These are phyloP conservation scores for Trichophyton schoenleinii DNA, from an alignment of 2,329 filamentous ascomycete species.

Conservation along the genomic window DNA sequence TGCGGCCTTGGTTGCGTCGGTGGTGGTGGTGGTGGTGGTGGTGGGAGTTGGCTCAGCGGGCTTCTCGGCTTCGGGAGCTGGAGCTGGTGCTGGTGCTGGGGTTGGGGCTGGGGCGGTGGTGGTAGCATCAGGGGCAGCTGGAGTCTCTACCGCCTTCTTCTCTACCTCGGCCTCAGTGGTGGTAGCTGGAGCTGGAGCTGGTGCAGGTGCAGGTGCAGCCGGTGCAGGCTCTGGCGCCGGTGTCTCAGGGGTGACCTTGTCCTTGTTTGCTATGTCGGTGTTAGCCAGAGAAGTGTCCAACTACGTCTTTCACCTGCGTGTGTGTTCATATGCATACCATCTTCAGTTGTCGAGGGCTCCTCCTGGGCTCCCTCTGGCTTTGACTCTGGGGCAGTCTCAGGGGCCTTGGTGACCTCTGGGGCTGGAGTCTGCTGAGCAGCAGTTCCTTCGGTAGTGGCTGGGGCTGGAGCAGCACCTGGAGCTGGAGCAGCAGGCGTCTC, in stretches of 20 bases:
- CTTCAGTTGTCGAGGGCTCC: background rate
- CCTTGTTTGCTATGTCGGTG: background rate
- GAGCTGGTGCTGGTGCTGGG: slow-evolving; percentile 7
- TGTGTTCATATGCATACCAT: slow-evolving; percentile 13
- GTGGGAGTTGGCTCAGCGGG: slow-evolving; percentile 4
- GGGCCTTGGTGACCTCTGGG: slow-evolving; percentile 8
- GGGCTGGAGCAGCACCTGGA: slow-evolving; percentile 9
- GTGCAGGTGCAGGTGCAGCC: too few species aligned
- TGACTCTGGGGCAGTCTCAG: slow-evolving; percentile 5
- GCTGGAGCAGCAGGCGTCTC: slow-evolving; percentile 8
- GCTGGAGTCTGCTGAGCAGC: slow-evolving; percentile 8
- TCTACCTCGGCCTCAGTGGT: background rate
- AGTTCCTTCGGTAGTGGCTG: slow-evolving; percentile 8
- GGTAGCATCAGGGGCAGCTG: slow-evolving; percentile 4
- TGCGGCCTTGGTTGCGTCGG: slow-evolving; percentile 2
- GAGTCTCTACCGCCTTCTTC: background rate
- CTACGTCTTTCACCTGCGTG: background rate
- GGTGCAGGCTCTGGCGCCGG: background rate
- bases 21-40: background rate
- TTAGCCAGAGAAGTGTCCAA: background rate
- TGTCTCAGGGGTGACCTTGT: background rate
- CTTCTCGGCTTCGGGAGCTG: slow-evolving; percentile 8
- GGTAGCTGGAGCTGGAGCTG: too few species aligned
- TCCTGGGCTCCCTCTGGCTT: slow-evolving; percentile 20
- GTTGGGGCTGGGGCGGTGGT: slow-evolving; percentile 7